These are phyloP conservation scores for Suhomyces taliae DNA, from an alignment of 1,139 yeast species.

Conservation along the genomic window DNA sequence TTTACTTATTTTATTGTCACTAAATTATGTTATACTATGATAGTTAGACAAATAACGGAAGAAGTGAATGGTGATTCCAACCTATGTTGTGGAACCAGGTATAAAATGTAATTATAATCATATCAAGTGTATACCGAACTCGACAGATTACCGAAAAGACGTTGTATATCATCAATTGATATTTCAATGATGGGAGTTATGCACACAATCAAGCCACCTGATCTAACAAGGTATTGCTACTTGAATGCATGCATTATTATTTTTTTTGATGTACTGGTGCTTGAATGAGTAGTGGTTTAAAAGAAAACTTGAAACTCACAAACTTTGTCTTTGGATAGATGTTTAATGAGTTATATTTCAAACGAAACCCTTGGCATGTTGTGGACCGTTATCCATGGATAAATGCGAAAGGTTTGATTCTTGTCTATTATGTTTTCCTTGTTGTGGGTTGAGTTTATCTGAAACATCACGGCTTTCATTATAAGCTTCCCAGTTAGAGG, in stretches of 20 bases:
- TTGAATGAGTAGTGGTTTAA: not conserved
- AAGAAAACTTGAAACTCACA: too few relatives aligned
- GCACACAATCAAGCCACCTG: not conserved
- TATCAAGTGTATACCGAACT: not conserved
- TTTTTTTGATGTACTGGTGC: not conserved
- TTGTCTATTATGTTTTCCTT: conserved; percentile 27
- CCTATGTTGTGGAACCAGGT: not conserved
- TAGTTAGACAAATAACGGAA: not conserved
- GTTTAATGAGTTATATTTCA: conserved; percentile 9
- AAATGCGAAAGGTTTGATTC: conserved; percentile 26
- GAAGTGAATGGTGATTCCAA: not conserved
- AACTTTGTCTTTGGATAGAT: too few relatives aligned
- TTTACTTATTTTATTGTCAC: not conserved
- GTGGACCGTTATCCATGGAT: conserved; percentile 31
- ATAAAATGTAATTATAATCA: not conserved
- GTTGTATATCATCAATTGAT: not conserved
- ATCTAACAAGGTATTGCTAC: too few relatives aligned
- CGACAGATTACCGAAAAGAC: not conserved
- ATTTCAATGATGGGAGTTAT: not conserved
- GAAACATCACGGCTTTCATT: conserved; percentile 4
- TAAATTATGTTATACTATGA: not conserved
- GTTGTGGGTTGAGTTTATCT: not conserved
- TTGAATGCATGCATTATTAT: too few relatives aligned
- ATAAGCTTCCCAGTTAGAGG: conserved; percentile 9
- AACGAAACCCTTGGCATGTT: conserved; percentile 31